These are phyloP conservation scores for Venustampulla echinocandica DNA, from an alignment of 495 filamentous ascomycete species.

Conservation along the genomic window DNA sequence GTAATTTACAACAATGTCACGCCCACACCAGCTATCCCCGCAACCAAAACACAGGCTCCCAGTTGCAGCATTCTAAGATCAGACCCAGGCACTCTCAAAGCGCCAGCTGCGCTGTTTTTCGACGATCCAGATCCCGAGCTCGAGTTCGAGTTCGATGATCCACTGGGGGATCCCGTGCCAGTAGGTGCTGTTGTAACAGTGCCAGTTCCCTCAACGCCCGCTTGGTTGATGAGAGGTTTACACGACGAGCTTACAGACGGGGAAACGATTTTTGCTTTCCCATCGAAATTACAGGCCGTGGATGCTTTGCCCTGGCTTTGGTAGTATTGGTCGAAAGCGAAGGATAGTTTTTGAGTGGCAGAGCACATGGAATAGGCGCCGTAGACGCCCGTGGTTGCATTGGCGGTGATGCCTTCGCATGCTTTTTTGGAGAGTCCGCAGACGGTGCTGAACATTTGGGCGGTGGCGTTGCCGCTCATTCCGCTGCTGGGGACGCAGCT, in stretches of 20 bases:
- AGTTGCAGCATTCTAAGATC: conserved; percentile 55
- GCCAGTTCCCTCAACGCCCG: conserved; percentile 53
- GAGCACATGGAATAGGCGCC: conserved; percentile 90
- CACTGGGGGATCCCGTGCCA: conserved; percentile 30
- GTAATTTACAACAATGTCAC: conserved; percentile 81
- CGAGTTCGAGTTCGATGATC: conserved; percentile 26
- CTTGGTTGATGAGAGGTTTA: conserved; percentile 46
- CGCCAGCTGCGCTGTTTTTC: conserved; percentile 27
- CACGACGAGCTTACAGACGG: conserved; percentile 31
- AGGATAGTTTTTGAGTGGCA: conserved; percentile 66
- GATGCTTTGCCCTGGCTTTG: conserved; percentile 44
- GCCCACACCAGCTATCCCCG: conserved; percentile 56
- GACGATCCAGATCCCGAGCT: conserved; percentile 20
- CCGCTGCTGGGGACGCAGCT: conserved; percentile 54
- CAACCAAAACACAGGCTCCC: conserved; percentile 58
- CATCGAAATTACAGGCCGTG: conserved; percentile 69
- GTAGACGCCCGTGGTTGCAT: conserved; percentile 66
- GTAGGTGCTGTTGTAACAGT: conserved; percentile 49
- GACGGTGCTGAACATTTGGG: conserved; percentile 61
- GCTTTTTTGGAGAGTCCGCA: conserved; percentile 47
- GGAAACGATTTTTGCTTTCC: conserved; percentile 47
- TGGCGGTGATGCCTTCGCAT: conserved; percentile 64
- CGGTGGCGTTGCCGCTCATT: conserved; percentile 41
- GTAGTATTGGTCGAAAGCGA: conserved; percentile 77
- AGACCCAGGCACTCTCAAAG: conserved; percentile 44